Conservation (phyloP, 305 asterid genomes). For the Rubia balearica region DNA sequence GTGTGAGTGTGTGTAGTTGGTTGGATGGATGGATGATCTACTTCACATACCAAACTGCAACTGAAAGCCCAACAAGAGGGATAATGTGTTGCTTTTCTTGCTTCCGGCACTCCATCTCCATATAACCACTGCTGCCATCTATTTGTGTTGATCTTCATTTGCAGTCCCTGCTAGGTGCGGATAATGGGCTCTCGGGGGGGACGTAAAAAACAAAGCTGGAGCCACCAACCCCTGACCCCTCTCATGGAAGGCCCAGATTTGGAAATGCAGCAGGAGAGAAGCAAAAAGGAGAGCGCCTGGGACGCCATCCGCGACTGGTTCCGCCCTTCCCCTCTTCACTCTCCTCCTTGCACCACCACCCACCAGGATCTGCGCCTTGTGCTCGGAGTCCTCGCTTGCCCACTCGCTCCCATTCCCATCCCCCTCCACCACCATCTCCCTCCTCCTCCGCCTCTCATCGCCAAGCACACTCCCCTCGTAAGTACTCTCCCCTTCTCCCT, state of each 20-base stretch:
- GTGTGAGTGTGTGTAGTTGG: too few species aligned
- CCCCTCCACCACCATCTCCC: conserved; percentile 22
- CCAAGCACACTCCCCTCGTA: conserved; percentile 55
- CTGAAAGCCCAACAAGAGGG: neutral
- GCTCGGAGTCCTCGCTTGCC: conserved; percentile 76
- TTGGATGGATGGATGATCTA: neutral
- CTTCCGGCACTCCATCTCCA: too few species aligned
- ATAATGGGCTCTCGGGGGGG: neutral
- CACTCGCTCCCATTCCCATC: conserved; percentile 70
- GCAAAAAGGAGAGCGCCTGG: conserved; percentile 67
- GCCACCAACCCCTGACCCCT: conserved; percentile 59
- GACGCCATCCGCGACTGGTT: conserved; percentile 72
- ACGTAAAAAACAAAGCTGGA: conserved; percentile 54
- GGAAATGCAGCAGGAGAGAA: conserved; percentile 38
- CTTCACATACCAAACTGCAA: neutral
- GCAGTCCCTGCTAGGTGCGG: too few species aligned
- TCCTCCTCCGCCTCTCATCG: conserved; percentile 29
- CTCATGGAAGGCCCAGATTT: conserved; percentile 79
- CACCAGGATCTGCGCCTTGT: conserved; percentile 55
- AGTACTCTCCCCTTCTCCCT: conserved; percentile 13
- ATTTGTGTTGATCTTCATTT: too few species aligned
- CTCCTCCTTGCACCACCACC: conserved; percentile 5
- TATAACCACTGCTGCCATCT: too few species aligned
- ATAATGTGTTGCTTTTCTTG: conserved; percentile 39
- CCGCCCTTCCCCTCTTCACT: conserved; percentile 16